Base-by-base conservation (phyloP, 2,329 filamentous ascomycete species). In the Atkinsonella texensis region DNA sequence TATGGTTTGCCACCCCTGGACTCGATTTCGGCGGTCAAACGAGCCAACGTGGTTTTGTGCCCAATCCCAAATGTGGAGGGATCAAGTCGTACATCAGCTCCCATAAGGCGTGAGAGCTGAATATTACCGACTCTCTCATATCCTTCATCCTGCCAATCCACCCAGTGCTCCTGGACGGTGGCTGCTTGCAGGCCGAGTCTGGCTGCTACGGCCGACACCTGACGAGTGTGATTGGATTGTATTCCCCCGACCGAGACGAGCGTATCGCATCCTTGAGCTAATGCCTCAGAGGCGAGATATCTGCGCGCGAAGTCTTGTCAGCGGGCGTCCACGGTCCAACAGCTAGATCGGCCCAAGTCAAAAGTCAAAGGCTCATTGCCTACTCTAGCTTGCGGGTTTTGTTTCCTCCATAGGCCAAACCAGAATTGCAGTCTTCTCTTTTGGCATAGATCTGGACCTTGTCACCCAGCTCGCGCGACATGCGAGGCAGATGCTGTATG, bases 51-150 rank as follows among this genome's bases (percentile, higher is more conserved):
- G 0, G 68, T 65, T 66, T 85, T 85, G 67, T 87, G 83, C 65
- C 80, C 80, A 57, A 87, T 87, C 28, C 83, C 81, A 59, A 87
- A 87, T 0, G 66, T 66, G 0, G 77, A 77, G 0, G 74, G 70
- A 59, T 84, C 78, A 0, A 86, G 72, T 1, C 75, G 69, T 17
- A 83, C 74, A 55, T 85, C 79, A 1, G 80, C 81, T 45, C 77
- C 77, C 81, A 86, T 84, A 20, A 86, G 70, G 1, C 81, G 72
- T 2, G 80, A 82, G 2, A 87, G 73, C 66, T 87, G 81, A 56
- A 87, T 82, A 68, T 87, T 87, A 55, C 84, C 84, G 8, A 84
- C 83, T 56, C 73, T 74, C 18, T 76, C 76, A 61, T 85, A 86
- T 9, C 72, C 75, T 1, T 70, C 64, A 56, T 83, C 79, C 0